Percentiles rank a stretch among this genome's conserved stretches.
Conservation (phyloP, 2,329 filamentous ascomycete genomes). For the Aspergillus proliferans region DNA sequence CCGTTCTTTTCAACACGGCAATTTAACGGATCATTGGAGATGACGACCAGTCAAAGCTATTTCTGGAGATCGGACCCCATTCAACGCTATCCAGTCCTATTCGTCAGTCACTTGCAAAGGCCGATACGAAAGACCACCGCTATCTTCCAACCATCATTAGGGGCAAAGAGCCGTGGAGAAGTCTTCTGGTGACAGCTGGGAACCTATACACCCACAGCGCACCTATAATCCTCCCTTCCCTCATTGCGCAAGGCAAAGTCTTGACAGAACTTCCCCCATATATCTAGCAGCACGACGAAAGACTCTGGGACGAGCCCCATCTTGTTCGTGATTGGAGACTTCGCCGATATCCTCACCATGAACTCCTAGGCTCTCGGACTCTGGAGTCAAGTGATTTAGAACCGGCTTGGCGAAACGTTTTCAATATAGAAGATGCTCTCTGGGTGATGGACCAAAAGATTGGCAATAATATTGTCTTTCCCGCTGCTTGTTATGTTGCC, state of each 20-base stretch:
- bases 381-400: conserved; percentile 17
- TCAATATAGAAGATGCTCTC: conserved; percentile 18
- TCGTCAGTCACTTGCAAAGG: conserved; percentile 12
- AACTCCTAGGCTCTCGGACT: conserved; percentile 21
- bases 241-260: conserved; percentile 1
- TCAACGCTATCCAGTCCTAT: conserved; percentile 17
- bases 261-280: conserved; percentile 18
- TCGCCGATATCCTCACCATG: conserved; percentile 19
- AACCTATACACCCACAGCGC: conserved; percentile 5
- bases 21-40: conserved; percentile 5
- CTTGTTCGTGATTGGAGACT: conserved; percentile 13
- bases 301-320: conserved; percentile 16
- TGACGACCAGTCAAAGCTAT: conserved; percentile 8
- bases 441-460: conserved; percentile 28
- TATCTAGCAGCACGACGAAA: conserved; percentile 16
- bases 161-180: background rate
- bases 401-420: conserved; percentile 22
- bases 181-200: conserved; percentile 7
- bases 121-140: background rate
- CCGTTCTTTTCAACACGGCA: conserved; percentile 13
- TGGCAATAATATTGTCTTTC: conserved; percentile 15
- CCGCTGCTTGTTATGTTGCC: conserved; percentile 18
- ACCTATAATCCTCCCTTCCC: background rate
- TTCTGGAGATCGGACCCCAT: conserved; percentile 28
- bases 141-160: conserved; percentile 6